Evolutionary conservation across 1,284 basidiomycete species (phyloP).

Genomic region (Apiotrichum mycotoxinovorans): DNA sequence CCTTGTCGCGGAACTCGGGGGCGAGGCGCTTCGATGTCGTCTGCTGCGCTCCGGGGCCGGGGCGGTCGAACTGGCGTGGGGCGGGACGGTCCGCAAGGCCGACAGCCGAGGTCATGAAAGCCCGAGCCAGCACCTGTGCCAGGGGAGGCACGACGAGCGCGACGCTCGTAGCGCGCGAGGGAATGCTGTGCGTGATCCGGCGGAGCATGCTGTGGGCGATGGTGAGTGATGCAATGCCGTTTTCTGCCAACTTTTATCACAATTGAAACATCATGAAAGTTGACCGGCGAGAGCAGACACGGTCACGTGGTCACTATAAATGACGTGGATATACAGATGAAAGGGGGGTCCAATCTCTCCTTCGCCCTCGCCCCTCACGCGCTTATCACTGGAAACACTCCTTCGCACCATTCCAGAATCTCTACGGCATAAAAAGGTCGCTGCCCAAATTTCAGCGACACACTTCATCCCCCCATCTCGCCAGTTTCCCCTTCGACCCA

Average conservation of each 20-base stretch:
- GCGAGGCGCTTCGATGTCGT: slow-evolving; percentile 3
- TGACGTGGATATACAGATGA: slow-evolving; percentile 2
- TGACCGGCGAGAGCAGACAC: not conserved
- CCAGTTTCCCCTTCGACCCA: too few species aligned
- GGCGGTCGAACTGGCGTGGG: not conserved
- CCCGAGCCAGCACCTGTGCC: slow-evolving; percentile 24
- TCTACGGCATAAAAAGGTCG: too few species aligned
- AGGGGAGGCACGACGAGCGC: slow-evolving; percentile 25
- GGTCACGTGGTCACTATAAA: not conserved
- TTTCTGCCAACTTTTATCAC: not conserved
- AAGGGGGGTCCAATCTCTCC: too few species aligned
- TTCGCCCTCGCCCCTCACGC: too few species aligned
- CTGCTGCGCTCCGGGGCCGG: not conserved
- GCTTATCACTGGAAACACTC: not conserved
- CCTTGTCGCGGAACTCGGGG: not conserved
- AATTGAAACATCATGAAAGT: too few species aligned
- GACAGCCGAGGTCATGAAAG: slow-evolving; percentile 6
- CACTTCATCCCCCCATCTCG: too few species aligned
- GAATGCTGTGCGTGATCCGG: not conserved
- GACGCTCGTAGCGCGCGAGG: slow-evolving; percentile 14
- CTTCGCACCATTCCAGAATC: not conserved
- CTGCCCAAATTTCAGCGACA: too few species aligned
- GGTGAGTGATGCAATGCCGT: not conserved
- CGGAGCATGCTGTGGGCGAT: slow-evolving; percentile 4
- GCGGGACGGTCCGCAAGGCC: not conserved